Base-by-base conservation (phyloP, 345 rosid species). In the Aquilaria sinensis region DNA sequence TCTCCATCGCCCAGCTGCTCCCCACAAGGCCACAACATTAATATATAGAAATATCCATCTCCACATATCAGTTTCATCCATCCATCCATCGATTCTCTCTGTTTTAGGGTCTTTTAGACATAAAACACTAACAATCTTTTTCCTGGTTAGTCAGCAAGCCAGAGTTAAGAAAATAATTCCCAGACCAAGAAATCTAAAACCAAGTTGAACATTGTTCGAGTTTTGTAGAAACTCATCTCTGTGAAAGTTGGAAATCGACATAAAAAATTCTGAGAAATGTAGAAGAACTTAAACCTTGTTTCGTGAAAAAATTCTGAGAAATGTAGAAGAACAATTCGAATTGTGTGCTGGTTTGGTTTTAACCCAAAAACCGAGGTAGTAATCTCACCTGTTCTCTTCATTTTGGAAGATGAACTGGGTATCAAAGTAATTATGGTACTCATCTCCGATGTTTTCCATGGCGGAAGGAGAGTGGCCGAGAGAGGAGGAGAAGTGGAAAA, bases 401-500 rank as follows among this genome's bases (percentile, higher is more conserved):
- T 76, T 77, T 33, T 74, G 92, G 62, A 77, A 69, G 71, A 89
- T 84, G 72, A 69, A 69, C 61, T 63, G 83, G 0, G 88, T 67
- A 62, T 86, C 96, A 90, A 88, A 86, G 65, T 75, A 84, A 54
- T 82, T 77, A 53, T 57, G 78, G 63, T 72, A 78, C 29, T 88
- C 96, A 37, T 80, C 86, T 12, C 76, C 79, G 56, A 76, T 73
- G 67, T 73, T 57, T 9, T 74, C 74, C 51, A 76, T 75, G 4
- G 43, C 4, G 7, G 43, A 37, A 37, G 7, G 29, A 48, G 46
- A 7, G 31, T 16, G 32, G 12, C 3, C 0, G 5, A 47, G 31
- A 29, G 51, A 10, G 62, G 7, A 29, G 32, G 51, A 53, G 31
- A 33, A 33, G 43, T 7, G 23, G 23, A 23, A 23, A 23, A 23